These are phyloP conservation scores for Leucocoprinus gongylophorus DNA, from an alignment of 1,284 basidiomycete species.

Conservation along the genomic window DNA sequence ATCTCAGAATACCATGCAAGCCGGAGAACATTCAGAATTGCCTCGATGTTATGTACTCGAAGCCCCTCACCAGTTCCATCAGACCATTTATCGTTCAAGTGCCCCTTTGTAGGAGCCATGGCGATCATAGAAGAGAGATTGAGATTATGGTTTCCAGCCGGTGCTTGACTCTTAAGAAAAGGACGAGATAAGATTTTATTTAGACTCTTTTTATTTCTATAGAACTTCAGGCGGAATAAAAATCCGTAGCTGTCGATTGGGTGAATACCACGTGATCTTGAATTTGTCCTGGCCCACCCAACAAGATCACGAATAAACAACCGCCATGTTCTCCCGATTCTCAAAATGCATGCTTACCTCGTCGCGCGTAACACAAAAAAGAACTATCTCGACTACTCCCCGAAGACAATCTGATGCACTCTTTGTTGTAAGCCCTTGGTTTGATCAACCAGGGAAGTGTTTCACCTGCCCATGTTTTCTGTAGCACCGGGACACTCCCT, in stretches of 20 bases:
- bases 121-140: not conserved
- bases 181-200: too few species aligned
- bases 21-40: slow-evolving; percentile 53
- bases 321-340: slow-evolving; percentile 17
- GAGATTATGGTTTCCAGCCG: not conserved
- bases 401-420: slow-evolving; percentile 50
- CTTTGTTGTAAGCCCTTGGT: slow-evolving; percentile 45
- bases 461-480: slow-evolving; percentile 13
- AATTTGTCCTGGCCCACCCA: slow-evolving; percentile 15
- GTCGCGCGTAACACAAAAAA: slow-evolving; percentile 22
- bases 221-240: too few species aligned
- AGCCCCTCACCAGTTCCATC: too few species aligned
- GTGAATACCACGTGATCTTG: slow-evolving; percentile 11
- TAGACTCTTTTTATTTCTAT: too few species aligned
- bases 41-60: too few species aligned
- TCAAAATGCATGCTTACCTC: slow-evolving; percentile 27
- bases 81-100: slow-evolving; percentile 39
- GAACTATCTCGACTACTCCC: slow-evolving; percentile 40
- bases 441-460: not conserved
- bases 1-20: slow-evolving; percentile 44
- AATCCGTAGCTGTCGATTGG: slow-evolving; percentile 14
- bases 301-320: slow-evolving; percentile 9
- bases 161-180: not conserved
- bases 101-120: slow-evolving; percentile 27
- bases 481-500: slow-evolving; percentile 88